Conservation (phyloP, 495 filamentous ascomycete species). For the Penicillium maclennaniae region DNA sequence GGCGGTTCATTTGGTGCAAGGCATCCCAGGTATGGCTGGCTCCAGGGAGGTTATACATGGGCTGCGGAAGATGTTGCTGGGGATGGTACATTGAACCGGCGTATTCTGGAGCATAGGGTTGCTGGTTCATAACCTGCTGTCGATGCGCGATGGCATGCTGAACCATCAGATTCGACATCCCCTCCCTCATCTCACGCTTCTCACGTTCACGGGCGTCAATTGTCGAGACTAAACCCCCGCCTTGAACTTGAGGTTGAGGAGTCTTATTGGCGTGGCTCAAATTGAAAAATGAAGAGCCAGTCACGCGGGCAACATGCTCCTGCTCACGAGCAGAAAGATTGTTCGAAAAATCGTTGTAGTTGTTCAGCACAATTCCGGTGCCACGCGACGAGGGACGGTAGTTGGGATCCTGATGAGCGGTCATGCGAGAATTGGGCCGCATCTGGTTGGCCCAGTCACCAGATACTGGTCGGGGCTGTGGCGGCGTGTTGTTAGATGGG, state of each 20-base stretch:
- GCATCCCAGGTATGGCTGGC: slow-evolving; percentile 45
- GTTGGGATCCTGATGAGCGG: slow-evolving; percentile 34
- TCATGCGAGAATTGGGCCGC: slow-evolving; percentile 38
- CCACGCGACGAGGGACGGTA: slow-evolving; percentile 51
- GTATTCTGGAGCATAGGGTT: slow-evolving; percentile 27
- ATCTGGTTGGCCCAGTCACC: slow-evolving; percentile 56
- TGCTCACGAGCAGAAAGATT: slow-evolving; percentile 90
- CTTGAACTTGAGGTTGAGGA: slow-evolving; percentile 39
- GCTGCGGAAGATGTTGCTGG: slow-evolving; percentile 11
- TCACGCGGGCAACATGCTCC: slow-evolving; percentile 85
- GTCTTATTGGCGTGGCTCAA: slow-evolving; percentile 54
- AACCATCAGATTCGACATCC: slow-evolving; percentile 66
- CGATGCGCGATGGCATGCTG: slow-evolving; percentile 76
- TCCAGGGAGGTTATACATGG: slow-evolving; percentile 38
- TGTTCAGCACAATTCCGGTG: slow-evolving; percentile 40
- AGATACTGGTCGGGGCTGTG: slow-evolving; percentile 43
- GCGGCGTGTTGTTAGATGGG: slow-evolving; percentile 51
- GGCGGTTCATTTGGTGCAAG: slow-evolving; percentile 32
- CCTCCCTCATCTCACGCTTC: slow-evolving; percentile 66
- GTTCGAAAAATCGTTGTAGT: slow-evolving; percentile 52
- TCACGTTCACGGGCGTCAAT: slow-evolving; percentile 75
- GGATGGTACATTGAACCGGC: slow-evolving; percentile 19
- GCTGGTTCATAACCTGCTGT: slow-evolving; percentile 51
- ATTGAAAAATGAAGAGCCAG: slow-evolving; percentile 75
- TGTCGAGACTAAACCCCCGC: slow-evolving; percentile 65